Base-by-base conservation (phyloP, 2,329 filamentous ascomycete genomes). In the Cladophialophora yegresii region DNA sequence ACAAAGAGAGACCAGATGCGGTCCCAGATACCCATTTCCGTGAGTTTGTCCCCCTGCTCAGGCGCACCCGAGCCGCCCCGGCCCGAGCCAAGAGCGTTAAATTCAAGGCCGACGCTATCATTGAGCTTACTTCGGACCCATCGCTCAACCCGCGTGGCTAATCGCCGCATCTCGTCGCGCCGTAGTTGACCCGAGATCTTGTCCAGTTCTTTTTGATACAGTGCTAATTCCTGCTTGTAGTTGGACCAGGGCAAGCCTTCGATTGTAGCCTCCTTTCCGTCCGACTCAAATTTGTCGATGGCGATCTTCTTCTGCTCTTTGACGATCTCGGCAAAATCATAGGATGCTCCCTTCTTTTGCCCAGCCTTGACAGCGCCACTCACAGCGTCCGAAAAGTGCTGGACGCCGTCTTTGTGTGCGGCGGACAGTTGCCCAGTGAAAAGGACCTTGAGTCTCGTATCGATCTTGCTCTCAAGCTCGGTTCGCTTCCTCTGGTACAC, bases 271-370 rank as follows among this genome's bases (percentile, higher is more conserved):
- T 87, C 85, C 72, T 88, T 84, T 0, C 90, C 92, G 72, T 95
- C 89, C 22, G 84, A 82, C 74, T 90, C 87, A 75, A 96, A 99
- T 51, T 85, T 84, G 16, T 87, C 83, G 40, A 96, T 75, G 0
- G 92, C 88, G 75, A 87, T 87, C 72, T 84, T 85, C 79, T 95
- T 96, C 76, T 97, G 90, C 62, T 86, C 83, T 45, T 87, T 86
- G 5, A 99, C 95, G 71, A 98, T 97, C 70, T 96, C 90, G 23
- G 93, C 92, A 77, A 99, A 99, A 74, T 99, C 95, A 73, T 99
- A 98, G 58, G 85, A 84, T 7, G 88, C 89, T 23, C 93, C 93
- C 61, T 92, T 92, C 81, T 96, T 97, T 77, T 98, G 93, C 2
- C 93, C 93, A 28, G 86, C 83, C 78, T 98, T 99, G 69, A 99